Conservation (phyloP, 2,329 filamentous ascomycete genomes). For the Monosporascus sp. region DNA sequence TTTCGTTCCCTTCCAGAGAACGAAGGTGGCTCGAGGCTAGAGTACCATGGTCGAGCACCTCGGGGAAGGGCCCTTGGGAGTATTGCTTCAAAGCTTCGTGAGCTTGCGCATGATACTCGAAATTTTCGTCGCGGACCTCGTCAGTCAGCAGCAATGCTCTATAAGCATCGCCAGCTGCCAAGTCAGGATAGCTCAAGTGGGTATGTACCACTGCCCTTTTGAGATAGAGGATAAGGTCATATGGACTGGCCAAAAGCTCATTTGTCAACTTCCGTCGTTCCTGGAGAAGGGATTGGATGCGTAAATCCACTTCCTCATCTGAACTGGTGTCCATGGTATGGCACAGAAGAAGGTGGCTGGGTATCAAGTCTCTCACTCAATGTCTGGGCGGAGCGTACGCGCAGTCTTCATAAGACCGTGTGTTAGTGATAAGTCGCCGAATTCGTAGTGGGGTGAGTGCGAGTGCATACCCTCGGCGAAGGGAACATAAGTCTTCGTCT, state of each 20-base stretch:
- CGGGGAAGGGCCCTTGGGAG: conserved; percentile 31
- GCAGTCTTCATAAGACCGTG: not conserved
- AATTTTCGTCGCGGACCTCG: conserved; percentile 70
- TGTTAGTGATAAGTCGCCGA: not conserved
- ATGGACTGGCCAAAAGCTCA: conserved; percentile 45
- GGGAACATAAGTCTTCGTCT: not conserved
- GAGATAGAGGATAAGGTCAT: conserved; percentile 60
- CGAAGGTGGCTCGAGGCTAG: conserved; percentile 30
- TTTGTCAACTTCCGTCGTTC: conserved; percentile 54
- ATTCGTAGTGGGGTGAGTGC: not conserved
- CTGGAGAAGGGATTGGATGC: conserved; percentile 42
- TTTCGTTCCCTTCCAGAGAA: conserved; percentile 27
- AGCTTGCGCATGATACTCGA: conserved; percentile 74
- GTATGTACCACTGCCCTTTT: conserved; percentile 68
- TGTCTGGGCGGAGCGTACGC: not conserved
- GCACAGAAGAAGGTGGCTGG: not conserved
- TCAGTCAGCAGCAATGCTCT: conserved; percentile 82
- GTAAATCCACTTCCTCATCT: conserved; percentile 32
- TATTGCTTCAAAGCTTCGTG: conserved; percentile 44
- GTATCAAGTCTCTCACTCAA: too few species aligned
- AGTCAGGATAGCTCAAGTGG: conserved; percentile 77
- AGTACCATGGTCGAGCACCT: conserved; percentile 41
- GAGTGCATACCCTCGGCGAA: not conserved
- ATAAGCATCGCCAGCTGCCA: conserved; percentile 87
- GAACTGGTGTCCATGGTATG: conserved; percentile 18